phyloP scores from a whole-genome alignment of 371 early-diverging fungal species.

The Enterocytospora artemiae region DNA sequence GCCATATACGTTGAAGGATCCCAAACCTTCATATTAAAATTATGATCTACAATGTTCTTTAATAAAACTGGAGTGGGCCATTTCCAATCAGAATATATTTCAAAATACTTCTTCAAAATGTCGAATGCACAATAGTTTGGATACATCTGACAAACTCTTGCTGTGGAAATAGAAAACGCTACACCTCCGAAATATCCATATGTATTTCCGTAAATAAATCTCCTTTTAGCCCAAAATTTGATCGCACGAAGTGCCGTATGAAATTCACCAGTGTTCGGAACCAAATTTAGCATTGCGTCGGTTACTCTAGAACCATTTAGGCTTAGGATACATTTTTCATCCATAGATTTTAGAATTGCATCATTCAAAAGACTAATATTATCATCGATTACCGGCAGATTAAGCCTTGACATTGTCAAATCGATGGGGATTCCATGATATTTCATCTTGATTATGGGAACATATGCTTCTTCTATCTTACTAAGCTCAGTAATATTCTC shows the following conservation, averaged over 20 bases:
- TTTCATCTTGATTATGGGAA: constrained; percentile 87
- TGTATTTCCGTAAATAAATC: constrained; percentile 83
- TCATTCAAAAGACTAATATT: constrained; percentile 75
- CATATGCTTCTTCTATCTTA: constrained; percentile 74
- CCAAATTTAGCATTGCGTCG: constrained; percentile 83
- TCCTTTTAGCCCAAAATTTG: constrained; percentile 92
- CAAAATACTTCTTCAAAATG: constrained; percentile 78
- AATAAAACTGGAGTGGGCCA: constrained; percentile 95
- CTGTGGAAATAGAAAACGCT: constrained; percentile 95
- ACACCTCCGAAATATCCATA: constrained; percentile 98
- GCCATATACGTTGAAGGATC: constrained; percentile 78
- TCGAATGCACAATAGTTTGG: constrained; percentile 78
- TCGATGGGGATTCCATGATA: constrained; percentile 67
- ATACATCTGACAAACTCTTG: constrained; percentile 86
- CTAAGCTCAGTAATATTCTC: constrained; percentile 77
- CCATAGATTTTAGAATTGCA: constrained; percentile 72
- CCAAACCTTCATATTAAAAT: constrained; percentile 83
- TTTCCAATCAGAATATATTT: constrained; percentile 74
- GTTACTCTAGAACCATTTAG: constrained; percentile 94
- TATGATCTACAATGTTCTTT: constrained; percentile 76
- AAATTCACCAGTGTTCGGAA: constrained; percentile 78
- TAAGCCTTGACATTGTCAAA: constrained; percentile 79
- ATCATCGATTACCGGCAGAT: constrained; percentile 68
- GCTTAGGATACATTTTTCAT: constrained; percentile 79
- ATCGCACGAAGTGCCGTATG: constrained; percentile 79